Evolutionary conservation across 257 asterid species (phyloP).

Genomic region (Gardenia jasminoides): DNA sequence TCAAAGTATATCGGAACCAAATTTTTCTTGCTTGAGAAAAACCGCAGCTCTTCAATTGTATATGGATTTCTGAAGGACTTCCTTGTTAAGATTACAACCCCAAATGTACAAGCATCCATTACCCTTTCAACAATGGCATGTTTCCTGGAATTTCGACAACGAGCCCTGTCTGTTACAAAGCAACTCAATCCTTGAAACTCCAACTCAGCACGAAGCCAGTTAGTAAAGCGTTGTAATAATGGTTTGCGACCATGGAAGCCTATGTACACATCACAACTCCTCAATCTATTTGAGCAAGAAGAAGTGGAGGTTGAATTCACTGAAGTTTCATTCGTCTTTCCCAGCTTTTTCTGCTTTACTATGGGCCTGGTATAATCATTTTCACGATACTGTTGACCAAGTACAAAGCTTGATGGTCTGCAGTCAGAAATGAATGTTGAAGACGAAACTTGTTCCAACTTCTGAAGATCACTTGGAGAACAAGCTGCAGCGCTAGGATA

Average conservation of each 20-base stretch:
- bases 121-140: constrained; percentile 66
- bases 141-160: constrained; percentile 64
- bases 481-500: constrained; percentile 37
- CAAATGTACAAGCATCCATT: constrained; percentile 78
- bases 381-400: constrained; percentile 26
- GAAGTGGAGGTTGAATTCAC: constrained; percentile 53
- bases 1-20: constrained; percentile 89
- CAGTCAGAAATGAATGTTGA: constrained; percentile 51
- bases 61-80: constrained; percentile 82
- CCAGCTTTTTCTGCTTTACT: constrained; percentile 50
- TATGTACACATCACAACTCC: constrained; percentile 79
- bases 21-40: constrained; percentile 88
- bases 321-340: constrained; percentile 42
- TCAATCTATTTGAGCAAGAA: constrained; percentile 54
- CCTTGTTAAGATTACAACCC: constrained; percentile 80
- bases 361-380: constrained; percentile 39
- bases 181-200: constrained; percentile 87
- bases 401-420: constrained; percentile 41
- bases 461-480: constrained; percentile 38
- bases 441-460: constrained; percentile 49
- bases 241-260: constrained; percentile 82
- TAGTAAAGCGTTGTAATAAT: constrained; percentile 53
- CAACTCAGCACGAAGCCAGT: constrained; percentile 87
- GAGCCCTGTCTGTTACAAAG: constrained; percentile 69
- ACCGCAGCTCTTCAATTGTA: constrained; percentile 78